These are phyloP conservation scores for Thalassiosira hispida DNA, from an alignment of 352 stramenopile genomes.

Conservation along the genomic window DNA sequence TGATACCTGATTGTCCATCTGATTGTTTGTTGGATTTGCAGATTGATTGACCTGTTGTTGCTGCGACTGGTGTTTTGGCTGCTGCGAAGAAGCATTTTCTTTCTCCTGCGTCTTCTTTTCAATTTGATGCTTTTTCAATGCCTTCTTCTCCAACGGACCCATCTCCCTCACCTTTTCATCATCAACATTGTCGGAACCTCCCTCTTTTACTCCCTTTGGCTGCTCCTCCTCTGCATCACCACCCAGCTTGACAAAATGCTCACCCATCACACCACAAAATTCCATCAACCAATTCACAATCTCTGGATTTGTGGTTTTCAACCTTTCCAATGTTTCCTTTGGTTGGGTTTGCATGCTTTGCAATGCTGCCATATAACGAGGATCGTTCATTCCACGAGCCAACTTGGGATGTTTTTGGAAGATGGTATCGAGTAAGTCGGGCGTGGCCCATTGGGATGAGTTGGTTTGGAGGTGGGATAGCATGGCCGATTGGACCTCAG, in stretches of 20 bases:
- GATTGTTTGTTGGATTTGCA: slow-evolving; percentile 3
- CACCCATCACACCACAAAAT: slow-evolving; percentile 56
- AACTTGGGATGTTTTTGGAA: slow-evolving; percentile 52
- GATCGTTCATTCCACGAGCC: slow-evolving; percentile 41
- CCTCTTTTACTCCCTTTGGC: background rate
- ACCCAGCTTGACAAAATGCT: slow-evolving; percentile 59
- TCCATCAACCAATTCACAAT: slow-evolving; percentile 56
- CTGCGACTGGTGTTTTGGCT: background rate
- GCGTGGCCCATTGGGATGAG: slow-evolving; percentile 32
- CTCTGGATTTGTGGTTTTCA: slow-evolving; percentile 44
- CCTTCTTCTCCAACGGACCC: slow-evolving; percentile 59
- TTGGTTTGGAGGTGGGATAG: slow-evolving; percentile 24
- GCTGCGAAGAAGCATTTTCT: background rate
- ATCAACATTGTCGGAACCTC: background rate
- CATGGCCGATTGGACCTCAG: slow-evolving; percentile 52
- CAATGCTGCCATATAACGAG: slow-evolving; percentile 48
- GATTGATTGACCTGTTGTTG: background rate
- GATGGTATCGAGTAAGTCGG: slow-evolving; percentile 44
- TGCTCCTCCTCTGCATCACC: slow-evolving; percentile 22
- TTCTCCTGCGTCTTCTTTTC: background rate
- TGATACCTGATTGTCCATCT: slow-evolving; percentile 45
- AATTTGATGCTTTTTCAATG: slow-evolving; percentile 38
- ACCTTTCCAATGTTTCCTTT: slow-evolving; percentile 55
- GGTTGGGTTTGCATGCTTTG: slow-evolving; percentile 59
- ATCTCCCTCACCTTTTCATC: slow-evolving; percentile 47